Percentiles rank a stretch among this genome's conserved stretches.
These are phyloP conservation scores for Orbilia blumenaviensis DNA, from an alignment of 2,329 filamentous ascomycete species.

Conservation along the genomic window DNA sequence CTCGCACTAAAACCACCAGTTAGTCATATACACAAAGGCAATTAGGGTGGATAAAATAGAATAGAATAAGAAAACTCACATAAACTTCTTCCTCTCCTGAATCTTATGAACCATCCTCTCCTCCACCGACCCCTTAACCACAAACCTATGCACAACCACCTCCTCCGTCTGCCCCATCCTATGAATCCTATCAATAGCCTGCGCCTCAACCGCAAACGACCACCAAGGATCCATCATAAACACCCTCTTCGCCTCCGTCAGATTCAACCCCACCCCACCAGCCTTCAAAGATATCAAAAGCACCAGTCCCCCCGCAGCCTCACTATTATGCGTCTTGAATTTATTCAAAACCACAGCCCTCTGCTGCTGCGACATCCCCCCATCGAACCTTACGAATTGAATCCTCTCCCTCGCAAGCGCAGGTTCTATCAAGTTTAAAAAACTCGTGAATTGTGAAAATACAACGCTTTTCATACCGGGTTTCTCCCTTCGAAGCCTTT, in stretches of 20 bases:
- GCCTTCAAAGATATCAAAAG: slow-evolving; percentile 85
- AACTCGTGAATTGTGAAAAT: slow-evolving; percentile 97
- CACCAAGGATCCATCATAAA: slow-evolving; percentile 99
- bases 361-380: slow-evolving; percentile 84
- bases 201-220: slow-evolving; percentile 95
- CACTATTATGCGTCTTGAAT: slow-evolving; percentile 71
- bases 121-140: slow-evolving; percentile 90
- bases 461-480: slow-evolving; percentile 84
- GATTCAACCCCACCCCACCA: slow-evolving; percentile 90
- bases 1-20: slow-evolving; percentile 73
- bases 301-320: slow-evolving; percentile 77
- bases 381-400: slow-evolving; percentile 85
- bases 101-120: slow-evolving; percentile 86
- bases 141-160: slow-evolving; percentile 86
- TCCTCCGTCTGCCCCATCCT: slow-evolving; percentile 91
- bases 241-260: slow-evolving; percentile 86
- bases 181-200: slow-evolving; percentile 97
- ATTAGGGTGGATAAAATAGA: not conserved
- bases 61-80: slow-evolving; percentile 68
- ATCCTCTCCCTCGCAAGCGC: slow-evolving; percentile 72
- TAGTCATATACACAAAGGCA: not conserved
- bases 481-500: slow-evolving; percentile 72
- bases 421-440: slow-evolving; percentile 87
- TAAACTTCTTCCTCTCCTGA: slow-evolving; percentile 95
- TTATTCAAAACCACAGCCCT: slow-evolving; percentile 79